These are phyloP conservation scores for Euphorbia pulcherrima DNA, from an alignment of 345 rosid genomes.

Conservation along the genomic window DNA sequence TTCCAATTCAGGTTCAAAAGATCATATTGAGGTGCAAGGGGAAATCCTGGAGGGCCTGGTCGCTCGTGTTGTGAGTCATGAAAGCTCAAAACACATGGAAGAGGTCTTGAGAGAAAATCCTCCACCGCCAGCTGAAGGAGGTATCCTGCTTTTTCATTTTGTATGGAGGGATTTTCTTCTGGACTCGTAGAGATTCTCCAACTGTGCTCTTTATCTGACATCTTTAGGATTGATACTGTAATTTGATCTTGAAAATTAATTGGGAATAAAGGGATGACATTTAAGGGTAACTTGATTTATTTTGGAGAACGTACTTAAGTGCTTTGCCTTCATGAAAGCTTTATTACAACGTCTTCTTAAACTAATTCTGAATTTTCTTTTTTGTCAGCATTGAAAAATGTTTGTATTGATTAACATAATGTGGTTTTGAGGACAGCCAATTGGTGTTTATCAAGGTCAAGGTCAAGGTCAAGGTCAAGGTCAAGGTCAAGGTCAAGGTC, in stretches of 20 bases:
- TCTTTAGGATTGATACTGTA: neutral
- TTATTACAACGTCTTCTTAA: neutral
- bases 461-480: no score
- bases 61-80: constrained; percentile 81
- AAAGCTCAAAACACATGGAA: constrained; percentile 72
- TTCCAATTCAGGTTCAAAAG: constrained; percentile 60
- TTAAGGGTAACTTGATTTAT: neutral
- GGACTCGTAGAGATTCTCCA: neutral
- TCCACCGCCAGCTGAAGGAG: constrained; percentile 60
- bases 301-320: neutral
- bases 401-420: neutral
- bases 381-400: neutral
- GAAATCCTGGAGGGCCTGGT: constrained; percentile 99
- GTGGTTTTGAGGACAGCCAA: neutral
- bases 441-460: no score
- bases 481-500: no score
- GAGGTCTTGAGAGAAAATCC: constrained; percentile 66
- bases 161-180: neutral
- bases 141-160: constrained; percentile 32
- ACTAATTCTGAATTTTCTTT: neutral
- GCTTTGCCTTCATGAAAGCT: neutral
- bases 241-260: neutral
- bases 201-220: no score
- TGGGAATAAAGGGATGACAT: neutral
- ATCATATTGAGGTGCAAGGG: constrained; percentile 81